Conservation (phyloP, 345 rosid species). For the Angophora floribunda region DNA sequence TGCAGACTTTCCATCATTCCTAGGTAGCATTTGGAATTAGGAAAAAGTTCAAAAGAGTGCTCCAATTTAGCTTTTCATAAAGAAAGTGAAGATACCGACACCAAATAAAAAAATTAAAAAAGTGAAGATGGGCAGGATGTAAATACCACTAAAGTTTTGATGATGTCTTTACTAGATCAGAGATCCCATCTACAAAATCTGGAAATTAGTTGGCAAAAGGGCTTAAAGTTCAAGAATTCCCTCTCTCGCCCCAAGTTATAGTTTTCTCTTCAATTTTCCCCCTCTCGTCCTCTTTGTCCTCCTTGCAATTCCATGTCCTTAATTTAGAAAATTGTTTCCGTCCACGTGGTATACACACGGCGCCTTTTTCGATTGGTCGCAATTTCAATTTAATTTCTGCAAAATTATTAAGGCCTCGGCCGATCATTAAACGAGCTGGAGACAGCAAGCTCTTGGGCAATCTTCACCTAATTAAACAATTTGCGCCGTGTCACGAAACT, state of each 20-base stretch:
- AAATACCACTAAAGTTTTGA: not conserved
- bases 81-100: not conserved
- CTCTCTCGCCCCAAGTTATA: not conserved
- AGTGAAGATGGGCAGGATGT: not conserved
- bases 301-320: not conserved
- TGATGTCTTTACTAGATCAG: not conserved
- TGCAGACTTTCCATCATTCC: not conserved
- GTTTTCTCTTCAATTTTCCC: not conserved
- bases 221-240: not conserved
- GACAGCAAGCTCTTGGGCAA: not conserved
- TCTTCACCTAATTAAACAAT: not conserved
- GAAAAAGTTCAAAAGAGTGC: not conserved
- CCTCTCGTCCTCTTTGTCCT: not conserved
- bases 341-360: not conserved
- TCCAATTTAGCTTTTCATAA: not conserved
- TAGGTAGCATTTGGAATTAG: not conserved
- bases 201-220: not conserved
- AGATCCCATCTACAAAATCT: not conserved
- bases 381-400: not conserved
- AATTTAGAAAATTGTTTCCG: not conserved
- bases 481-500: fast-evolving
- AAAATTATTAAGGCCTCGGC: not conserved
- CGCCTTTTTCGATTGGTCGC: not conserved
- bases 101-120: too few relatives aligned
- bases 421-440: not conserved